Evolutionary conservation across 768 basidiomycete genomes (phyloP).

Genomic region (Suillus discolor): DNA sequence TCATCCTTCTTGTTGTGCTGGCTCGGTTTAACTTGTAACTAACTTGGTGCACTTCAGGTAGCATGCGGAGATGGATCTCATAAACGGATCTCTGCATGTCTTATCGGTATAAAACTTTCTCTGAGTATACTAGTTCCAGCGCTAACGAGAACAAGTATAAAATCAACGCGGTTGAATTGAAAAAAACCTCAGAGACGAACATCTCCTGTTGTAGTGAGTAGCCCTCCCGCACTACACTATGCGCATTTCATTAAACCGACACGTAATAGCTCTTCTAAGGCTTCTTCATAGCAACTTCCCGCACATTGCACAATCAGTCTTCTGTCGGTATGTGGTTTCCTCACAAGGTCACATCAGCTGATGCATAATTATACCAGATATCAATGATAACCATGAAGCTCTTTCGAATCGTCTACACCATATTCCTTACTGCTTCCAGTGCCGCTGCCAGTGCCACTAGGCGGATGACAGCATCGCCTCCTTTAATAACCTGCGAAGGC

Average conservation of each 20-base stretch:
- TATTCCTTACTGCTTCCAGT: constrained; percentile 31
- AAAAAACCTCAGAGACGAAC: not conserved
- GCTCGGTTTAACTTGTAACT: too few relatives aligned
- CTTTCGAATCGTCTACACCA: not conserved
- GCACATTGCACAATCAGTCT: not conserved
- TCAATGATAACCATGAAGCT: not conserved
- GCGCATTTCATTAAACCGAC: not conserved
- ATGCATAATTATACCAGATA: not conserved
- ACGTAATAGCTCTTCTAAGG: not conserved
- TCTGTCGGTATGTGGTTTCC: not conserved
- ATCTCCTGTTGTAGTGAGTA: not conserved
- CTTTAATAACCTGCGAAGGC: too few relatives aligned
- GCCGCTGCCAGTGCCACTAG: too few relatives aligned
- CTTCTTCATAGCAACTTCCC: not conserved
- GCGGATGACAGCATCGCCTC: too few relatives aligned
- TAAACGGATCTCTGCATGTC: too few relatives aligned
- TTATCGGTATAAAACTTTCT: too few relatives aligned
- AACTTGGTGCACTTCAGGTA: too few relatives aligned
- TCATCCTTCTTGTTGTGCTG: too few relatives aligned
- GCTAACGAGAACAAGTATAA: too few relatives aligned
- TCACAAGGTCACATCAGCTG: not conserved
- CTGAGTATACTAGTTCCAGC: too few relatives aligned
- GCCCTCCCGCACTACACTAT: not conserved
- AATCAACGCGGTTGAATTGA: too few relatives aligned
- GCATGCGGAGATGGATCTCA: too few relatives aligned